phyloP scores from a whole-genome alignment of 257 asterid species.

The Penstemon davidsonii region DNA sequence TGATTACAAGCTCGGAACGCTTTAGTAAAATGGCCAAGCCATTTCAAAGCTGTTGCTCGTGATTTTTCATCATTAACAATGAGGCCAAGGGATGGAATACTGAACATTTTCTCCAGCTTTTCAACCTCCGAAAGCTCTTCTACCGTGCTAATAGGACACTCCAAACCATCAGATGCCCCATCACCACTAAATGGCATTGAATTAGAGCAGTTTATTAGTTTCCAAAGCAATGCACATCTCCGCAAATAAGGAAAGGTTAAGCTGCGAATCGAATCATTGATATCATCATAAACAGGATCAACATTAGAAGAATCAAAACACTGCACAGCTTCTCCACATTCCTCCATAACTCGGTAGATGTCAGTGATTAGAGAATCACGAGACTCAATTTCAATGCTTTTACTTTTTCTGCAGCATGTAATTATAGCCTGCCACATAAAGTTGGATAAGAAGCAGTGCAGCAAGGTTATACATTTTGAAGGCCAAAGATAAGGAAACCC shows the following conservation, averaged over 20 bases:
- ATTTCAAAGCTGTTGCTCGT: slow-evolving; percentile 53
- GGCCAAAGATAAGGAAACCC: slow-evolving; percentile 18
- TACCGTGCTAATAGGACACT: slow-evolving; percentile 25
- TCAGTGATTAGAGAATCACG: slow-evolving; percentile 65
- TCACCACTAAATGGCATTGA: slow-evolving; percentile 51
- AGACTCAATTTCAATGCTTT: slow-evolving; percentile 35
- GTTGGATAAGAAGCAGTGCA: neutral
- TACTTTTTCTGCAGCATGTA: slow-evolving; percentile 41
- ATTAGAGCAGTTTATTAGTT: slow-evolving; percentile 58
- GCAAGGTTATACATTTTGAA: neutral
- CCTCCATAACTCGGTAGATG: slow-evolving; percentile 48
- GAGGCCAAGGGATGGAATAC: slow-evolving; percentile 65
- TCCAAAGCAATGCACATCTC: slow-evolving; percentile 93
- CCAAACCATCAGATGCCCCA: slow-evolving; percentile 46
- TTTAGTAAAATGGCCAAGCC: slow-evolving; percentile 63
- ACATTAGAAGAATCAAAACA: slow-evolving; percentile 54
- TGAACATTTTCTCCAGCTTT: slow-evolving; percentile 71
- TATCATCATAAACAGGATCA: slow-evolving; percentile 48
- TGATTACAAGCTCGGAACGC: slow-evolving; percentile 46
- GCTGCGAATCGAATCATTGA: slow-evolving; percentile 64
- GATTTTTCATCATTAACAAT: slow-evolving; percentile 54
- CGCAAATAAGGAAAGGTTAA: slow-evolving; percentile 84
- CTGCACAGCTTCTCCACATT: slow-evolving; percentile 48
- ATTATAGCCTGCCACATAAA: slow-evolving; percentile 61
- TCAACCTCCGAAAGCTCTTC: slow-evolving; percentile 69